A percentile compares a stretch with the other conserved stretches of the same genome.
Evolutionary conservation across 345 rosid species (phyloP).

Genomic region (Ailanthus altissimus): DNA sequence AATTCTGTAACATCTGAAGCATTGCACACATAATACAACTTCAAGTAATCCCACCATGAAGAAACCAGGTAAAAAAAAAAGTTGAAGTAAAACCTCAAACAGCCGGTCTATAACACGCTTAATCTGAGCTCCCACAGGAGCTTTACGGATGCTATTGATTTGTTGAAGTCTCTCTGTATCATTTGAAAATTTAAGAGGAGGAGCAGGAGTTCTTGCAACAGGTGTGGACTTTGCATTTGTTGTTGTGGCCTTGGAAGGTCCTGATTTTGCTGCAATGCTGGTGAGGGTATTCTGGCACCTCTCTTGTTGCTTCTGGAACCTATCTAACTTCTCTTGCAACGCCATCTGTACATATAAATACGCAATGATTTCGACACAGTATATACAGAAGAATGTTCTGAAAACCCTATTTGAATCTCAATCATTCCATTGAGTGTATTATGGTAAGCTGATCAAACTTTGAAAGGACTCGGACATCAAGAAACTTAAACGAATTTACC

Average conservation of each 20-base stretch:
- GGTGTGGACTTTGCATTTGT: constrained; percentile 26
- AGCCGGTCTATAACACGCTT: constrained; percentile 84
- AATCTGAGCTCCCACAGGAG: constrained; percentile 85
- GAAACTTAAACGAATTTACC: background rate
- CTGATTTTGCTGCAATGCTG: constrained; percentile 56
- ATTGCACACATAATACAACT: background rate
- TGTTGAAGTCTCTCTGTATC: constrained; percentile 72
- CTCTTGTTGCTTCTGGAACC: constrained; percentile 76
- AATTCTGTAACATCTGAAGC: background rate
- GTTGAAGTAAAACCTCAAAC: constrained; percentile 38
- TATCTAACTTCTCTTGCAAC: constrained; percentile 58
- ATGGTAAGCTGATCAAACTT: background rate
- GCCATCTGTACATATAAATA: constrained; percentile 46
- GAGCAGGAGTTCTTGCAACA: constrained; percentile 41
- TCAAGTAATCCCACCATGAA: background rate
- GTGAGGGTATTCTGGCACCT: constrained; percentile 64
- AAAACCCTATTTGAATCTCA: background rate
- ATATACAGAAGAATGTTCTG: background rate
- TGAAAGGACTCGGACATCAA: background rate
- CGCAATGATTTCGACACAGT: background rate
- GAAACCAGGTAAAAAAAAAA: background rate
- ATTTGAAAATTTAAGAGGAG: constrained; percentile 67
- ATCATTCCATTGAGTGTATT: background rate
- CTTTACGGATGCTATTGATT: constrained; percentile 62
- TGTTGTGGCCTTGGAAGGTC: constrained; percentile 33